phyloP scores from a whole-genome alignment of 306 rosid genomes.

The Vachellia pachyceras region DNA sequence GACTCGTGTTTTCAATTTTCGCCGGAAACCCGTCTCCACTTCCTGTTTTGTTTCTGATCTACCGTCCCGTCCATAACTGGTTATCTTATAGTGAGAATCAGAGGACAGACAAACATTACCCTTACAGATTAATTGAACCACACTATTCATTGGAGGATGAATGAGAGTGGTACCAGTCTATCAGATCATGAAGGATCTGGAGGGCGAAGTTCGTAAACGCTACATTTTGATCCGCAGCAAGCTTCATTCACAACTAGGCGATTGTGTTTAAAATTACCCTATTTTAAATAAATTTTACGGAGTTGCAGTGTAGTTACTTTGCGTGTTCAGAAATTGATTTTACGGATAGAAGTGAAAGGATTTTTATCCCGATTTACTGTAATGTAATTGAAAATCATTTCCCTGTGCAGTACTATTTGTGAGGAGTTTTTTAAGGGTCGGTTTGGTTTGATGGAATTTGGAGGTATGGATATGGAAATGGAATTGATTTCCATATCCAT shows the following conservation, averaged over 20 bases:
- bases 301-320: too few relatives aligned
- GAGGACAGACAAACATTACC: constrained; percentile 72
- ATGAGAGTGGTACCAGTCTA: constrained; percentile 51
- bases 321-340: too few relatives aligned
- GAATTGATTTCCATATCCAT: too few relatives aligned
- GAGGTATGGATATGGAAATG: too few relatives aligned
- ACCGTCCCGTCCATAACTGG: not conserved
- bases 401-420: too few relatives aligned
- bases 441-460: too few relatives aligned
- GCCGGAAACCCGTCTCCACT: not conserved
- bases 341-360: too few relatives aligned
- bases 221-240: constrained; percentile 50
- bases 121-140: constrained; percentile 72
- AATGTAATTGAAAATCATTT: too few relatives aligned
- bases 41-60: not conserved
- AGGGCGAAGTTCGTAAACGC: constrained; percentile 67
- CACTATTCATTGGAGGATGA: constrained; percentile 76
- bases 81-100: constrained; percentile 61
- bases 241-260: not conserved
- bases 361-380: too few relatives aligned
- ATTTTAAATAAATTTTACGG: too few relatives aligned
- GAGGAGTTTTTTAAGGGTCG: too few relatives aligned
- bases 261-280: too few relatives aligned
- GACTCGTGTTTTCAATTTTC: constrained; percentile 7
- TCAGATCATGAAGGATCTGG: constrained; percentile 74